A percentile compares a stretch with the other conserved stretches of the same genome.
Evolutionary conservation across 2,329 filamentous ascomycete genomes (phyloP).

Genomic region (Apiospora malaysiana): DNA sequence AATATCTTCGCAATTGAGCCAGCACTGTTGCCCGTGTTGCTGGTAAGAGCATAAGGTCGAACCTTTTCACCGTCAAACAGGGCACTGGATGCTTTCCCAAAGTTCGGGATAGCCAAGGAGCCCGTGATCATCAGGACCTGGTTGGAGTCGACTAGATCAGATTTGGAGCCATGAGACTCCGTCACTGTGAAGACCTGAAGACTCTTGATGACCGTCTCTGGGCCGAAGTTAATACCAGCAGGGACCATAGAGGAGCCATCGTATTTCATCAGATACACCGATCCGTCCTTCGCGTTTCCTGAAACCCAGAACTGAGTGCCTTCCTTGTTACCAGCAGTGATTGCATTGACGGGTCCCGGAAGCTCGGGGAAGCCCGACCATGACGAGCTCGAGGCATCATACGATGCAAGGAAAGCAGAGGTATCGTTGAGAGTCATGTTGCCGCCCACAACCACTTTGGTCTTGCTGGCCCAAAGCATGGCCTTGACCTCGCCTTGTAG

Average conservation of each 20-base stretch:
- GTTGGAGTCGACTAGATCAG: slow-evolving; percentile 64
- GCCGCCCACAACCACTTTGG: slow-evolving; percentile 77
- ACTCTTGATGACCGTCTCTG: slow-evolving; percentile 73
- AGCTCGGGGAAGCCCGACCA: slow-evolving; percentile 74
- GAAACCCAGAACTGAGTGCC: slow-evolving; percentile 81
- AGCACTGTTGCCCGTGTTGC: slow-evolving; percentile 64
- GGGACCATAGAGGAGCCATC: slow-evolving; percentile 74
- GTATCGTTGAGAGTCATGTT: slow-evolving; percentile 73
- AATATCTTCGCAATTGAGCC: slow-evolving; percentile 85
- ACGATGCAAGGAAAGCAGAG: slow-evolving; percentile 71
- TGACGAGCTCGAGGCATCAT: slow-evolving; percentile 68
- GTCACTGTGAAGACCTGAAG: slow-evolving; percentile 81
- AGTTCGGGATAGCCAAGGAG: slow-evolving; percentile 73
- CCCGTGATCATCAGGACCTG: slow-evolving; percentile 86
- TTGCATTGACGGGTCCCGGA: slow-evolving; percentile 79
- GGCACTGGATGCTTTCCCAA: slow-evolving; percentile 83
- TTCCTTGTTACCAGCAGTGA: slow-evolving; percentile 76
- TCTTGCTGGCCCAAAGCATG: slow-evolving; percentile 78
- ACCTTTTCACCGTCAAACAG: slow-evolving; percentile 85
- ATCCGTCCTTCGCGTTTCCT: slow-evolving; percentile 70
- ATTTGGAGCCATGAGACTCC: slow-evolving; percentile 67
- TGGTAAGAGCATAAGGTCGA: slow-evolving; percentile 81
- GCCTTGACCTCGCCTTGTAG: slow-evolving; percentile 73
- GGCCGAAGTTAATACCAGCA: slow-evolving; percentile 66
- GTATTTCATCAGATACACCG: slow-evolving; percentile 82